Evolutionary conservation across 2,329 filamentous ascomycete species (phyloP), one percentile per base, ranked within the genome.

Genomic region (Hysterium pulicare): DNA sequence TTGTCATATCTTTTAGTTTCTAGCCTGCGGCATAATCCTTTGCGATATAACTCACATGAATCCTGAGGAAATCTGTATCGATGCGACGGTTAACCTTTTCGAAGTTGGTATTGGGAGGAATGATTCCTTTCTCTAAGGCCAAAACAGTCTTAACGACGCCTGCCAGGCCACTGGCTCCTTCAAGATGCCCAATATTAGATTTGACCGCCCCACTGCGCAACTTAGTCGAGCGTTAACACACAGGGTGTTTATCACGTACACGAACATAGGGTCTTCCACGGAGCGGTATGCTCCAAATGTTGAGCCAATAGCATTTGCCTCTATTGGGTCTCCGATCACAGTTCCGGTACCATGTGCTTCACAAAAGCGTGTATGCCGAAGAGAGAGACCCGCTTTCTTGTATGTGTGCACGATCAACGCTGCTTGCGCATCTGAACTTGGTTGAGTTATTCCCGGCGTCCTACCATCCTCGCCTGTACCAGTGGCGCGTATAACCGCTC

Each of bases 371-470:
- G 41, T 44, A 7, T 41, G 33, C 15, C 28, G 11, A 2, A 44
- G 33, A 22, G 38, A 33, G 20, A 69, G 53, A 3, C 59, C 62
- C 3, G 62, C 62, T 19, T 49, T 54, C 19, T 44, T 40, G 45
- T 71, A 71, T 2, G 58, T 59, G 1, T 57, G 35, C 7, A 50
- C 48, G 21, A 70, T 68, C 22, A 71, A 41, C 3, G 52, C 47
- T 2, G 49, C 58, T 43, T 72, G 70, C 1, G 66, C 58, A 78
- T 51, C 81, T 78, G 60, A 1, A 71, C 74, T 76, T 0, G 78
- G 78, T 50, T 75, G 66, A 1, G 76, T 79, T 43, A 80, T 71
- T 0, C 75, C 76, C 13, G 49, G 56, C 1, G 78, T 81, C 16
- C 70, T 58, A 16, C 79, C 79, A 51, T 82, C 78, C 37, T 64